Evolutionary conservation across 208 protist species (phyloP), one percentile per base, ranked within the genome.

Genomic region (Leishmania martiniquensis): DNA sequence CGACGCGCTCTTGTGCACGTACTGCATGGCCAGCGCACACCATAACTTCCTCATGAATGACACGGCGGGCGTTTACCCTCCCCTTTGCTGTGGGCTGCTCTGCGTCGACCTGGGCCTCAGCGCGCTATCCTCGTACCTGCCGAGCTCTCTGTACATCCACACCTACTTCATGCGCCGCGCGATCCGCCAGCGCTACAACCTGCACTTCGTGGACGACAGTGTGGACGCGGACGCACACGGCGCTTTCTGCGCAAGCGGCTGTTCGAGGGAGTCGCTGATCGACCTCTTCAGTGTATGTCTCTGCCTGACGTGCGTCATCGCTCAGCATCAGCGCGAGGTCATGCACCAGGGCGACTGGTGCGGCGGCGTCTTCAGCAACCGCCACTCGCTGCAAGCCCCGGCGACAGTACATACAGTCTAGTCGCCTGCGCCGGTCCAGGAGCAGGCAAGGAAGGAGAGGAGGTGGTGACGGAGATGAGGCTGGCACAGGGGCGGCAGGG

Each of bases 241-340:
- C 25, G 52, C 25, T 44, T 10, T 39, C 20, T 37, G 68, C 29
- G 45, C 2, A n/a, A 15, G 29, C 10, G 34, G 15, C 32, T 71
- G 42, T 52, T 49, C 54, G 52, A n/a, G 17, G 52, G 51, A 66
- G 77, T 54, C 54, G 12, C 22, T 79, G n/a, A 1, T 60, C 45
- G 81, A 85, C 63, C 39, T 59, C 54, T 3, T 73, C 17, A 25
- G 44, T 4, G 76, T 72, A 12, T 51, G 1, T 15, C 66, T 54
- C 63, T 81, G 81, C 66, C 12, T 74, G 22, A 29, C 62, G 22
- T 85, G 81, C 45, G 52, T 47, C 34, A 32, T 81, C 6, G 71
- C 76, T 4, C 81, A 85, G 75, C 81, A 85, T 32, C 81, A 85
- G 34, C 81, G 76, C 34, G 76, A 78, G 72, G 78, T 85, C 44